Evolutionary conservation across 2,329 filamentous ascomycete species (phyloP).

Genomic region (Scleromitrula shiraiana): DNA sequence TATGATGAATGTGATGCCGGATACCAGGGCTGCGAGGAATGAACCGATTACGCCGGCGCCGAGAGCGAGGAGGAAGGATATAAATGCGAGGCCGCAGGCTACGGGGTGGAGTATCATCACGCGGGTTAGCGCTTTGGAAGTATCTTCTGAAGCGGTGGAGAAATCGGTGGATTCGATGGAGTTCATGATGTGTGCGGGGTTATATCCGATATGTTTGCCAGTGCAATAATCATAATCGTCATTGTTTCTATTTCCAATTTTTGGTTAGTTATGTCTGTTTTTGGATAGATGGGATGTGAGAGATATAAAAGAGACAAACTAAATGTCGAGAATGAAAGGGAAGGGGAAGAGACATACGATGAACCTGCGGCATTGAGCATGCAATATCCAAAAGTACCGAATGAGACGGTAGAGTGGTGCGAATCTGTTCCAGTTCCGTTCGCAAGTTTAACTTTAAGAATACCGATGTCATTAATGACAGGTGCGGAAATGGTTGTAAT

Average conservation of each 20-base stretch:
- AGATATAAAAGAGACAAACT: not conserved
- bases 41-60: constrained; percentile 45
- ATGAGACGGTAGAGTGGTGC: constrained; percentile 36
- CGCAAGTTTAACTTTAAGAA: constrained; percentile 44
- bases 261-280: not conserved
- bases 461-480: constrained; percentile 45
- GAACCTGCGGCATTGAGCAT: constrained; percentile 27
- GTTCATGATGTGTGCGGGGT: constrained; percentile 39
- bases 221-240: constrained; percentile 41
- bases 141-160: constrained; percentile 36
- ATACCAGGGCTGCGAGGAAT: constrained; percentile 42
- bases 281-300: not conserved
- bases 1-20: constrained; percentile 41
- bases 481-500: constrained; percentile 52
- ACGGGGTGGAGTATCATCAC: constrained; percentile 57
- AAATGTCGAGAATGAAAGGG: not conserved
- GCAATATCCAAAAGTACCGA: constrained; percentile 57
- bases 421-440: constrained; percentile 27
- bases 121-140: constrained; percentile 43
- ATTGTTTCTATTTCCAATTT: constrained; percentile 6
- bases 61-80: constrained; percentile 48
- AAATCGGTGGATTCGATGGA: constrained; percentile 32
- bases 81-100: constrained; percentile 47
- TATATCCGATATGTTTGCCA: constrained; percentile 45
- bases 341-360: constrained; percentile 25